Evolutionary conservation across 2,329 filamentous ascomycete species (phyloP), one percentile per base, ranked within the genome.

Genomic region (Coniochaeta sp.): DNA sequence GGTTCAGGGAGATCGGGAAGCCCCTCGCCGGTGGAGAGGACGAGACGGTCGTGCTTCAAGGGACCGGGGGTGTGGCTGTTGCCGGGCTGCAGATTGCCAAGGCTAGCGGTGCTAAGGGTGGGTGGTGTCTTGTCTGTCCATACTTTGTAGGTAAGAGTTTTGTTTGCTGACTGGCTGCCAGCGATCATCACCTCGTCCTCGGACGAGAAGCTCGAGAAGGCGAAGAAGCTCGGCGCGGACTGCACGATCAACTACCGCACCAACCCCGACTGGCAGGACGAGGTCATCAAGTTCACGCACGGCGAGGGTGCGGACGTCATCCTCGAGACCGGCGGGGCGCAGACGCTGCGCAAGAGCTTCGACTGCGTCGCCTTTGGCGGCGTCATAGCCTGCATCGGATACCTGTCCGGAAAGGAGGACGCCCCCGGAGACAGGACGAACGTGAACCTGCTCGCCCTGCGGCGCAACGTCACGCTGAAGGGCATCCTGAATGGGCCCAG

Each of bases 401-500:
- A 81, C 65, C 66, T 81, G 1, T 76, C 74, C 1, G 79, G 79
- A 12, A 77, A 88, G 69, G 74, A 83, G 61, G 85, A 88, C 65
- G 70, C 73, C 4, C 80, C 28, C 1, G 63, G 76, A 0, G 81
- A 85, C 69, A 70, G 82, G 52, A 74, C 81, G 8, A 86, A 87
- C 63, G 80, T 86, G 16, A 89, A 88, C 65, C 72, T 89, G 30
- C 72, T 81, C 59, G 78, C 78, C n/a, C 62, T 79, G 63, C 64
- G 74, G 59, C 68, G 75, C 61, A 80, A 79, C 62, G 75, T 78
- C 16, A 80, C 78, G 34, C 68, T 81, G 57, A 78, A 78, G 66
- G 77, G 87, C 0, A 80, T 89, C 7, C 66, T 88, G 30, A 88
- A 88, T 68, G 87, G 86, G 0, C 84, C 86, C 10, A 68, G 71